phyloP scores from a whole-genome alignment of 1,284 basidiomycete species.

The Chondrostereum purpureum region DNA sequence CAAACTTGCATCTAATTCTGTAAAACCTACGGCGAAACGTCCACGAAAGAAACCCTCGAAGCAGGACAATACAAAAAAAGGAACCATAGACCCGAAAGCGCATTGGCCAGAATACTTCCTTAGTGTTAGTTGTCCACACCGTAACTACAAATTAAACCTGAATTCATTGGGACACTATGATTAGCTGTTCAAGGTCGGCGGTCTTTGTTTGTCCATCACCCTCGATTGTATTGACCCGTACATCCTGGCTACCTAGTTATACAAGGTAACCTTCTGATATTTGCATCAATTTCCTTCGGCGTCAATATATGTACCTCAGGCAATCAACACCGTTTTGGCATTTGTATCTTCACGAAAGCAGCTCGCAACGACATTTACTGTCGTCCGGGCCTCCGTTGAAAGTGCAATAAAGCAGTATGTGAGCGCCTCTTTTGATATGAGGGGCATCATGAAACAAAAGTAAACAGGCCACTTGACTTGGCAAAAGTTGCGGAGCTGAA shows the following conservation, averaged over 20 bases:
- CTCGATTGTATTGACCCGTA: no score
- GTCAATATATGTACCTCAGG: conserved; percentile 37
- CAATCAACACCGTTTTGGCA: conserved; percentile 85
- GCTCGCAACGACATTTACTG: conserved; percentile 75
- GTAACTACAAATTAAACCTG: not conserved
- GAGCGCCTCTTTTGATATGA: conserved; percentile 2
- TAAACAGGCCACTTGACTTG: conserved; percentile 71
- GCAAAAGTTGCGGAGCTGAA: conserved; percentile 80
- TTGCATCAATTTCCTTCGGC: not conserved
- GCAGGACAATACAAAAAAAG: no score
- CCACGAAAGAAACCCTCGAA: no score
- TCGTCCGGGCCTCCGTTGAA: conserved; percentile 75
- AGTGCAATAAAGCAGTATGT: conserved; percentile 64
- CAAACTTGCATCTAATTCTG: no score
- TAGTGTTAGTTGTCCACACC: conserved; percentile 31
- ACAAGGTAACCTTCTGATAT: conserved; percentile 12
- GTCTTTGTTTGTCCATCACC: not conserved
- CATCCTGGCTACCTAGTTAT: conserved; percentile 23
- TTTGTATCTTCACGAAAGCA: conserved; percentile 83
- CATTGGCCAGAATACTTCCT: conserved; percentile 58
- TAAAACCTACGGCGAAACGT: no score
- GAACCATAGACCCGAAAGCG: conserved; percentile 8
- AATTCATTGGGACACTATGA: conserved; percentile 1
- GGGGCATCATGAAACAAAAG: conserved; percentile 11
- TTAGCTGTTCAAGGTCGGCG: conserved; percentile 34